Evolutionary conservation across 495 filamentous ascomycete species (phyloP), one percentile per base, ranked within the genome.

Genomic region (Tricharina praecox): DNA sequence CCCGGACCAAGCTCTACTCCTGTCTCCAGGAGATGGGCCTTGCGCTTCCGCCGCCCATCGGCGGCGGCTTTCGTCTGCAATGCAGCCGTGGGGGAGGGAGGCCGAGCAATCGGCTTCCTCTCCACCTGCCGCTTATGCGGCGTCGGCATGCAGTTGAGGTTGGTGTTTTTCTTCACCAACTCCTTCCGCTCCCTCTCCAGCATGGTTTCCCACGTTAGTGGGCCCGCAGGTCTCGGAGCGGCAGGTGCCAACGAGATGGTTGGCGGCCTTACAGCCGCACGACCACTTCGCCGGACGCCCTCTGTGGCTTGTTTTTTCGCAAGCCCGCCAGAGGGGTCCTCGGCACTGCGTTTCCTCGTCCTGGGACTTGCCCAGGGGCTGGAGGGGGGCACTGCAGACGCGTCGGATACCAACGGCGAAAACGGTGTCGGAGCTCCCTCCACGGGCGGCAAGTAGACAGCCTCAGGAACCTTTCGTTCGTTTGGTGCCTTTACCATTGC

Each of bases 1-100:
- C 43, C 43, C 2, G 43, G 43, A 11, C 43, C 43, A 10, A 46
- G 43, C 43, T 46, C 43, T 7, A 46, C 20, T 11, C 43, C 43
- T 3, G 43, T 46, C 5, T 35, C 25, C 13, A 19, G 4, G 15
- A 33, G 20, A 21, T 46, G 24, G 16, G 18, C 24, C 24, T 33
- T 20, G 9, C 43, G 18, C 26, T 34, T 46, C 19, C 28, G 18
- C 7, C 43, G 24, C 15, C 5, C 11, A n/a, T 46, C 25, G 1
- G n/a, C 21, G 8, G 43, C 43, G 13, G 13, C 9, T 18, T 26
- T 20, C 7, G 25, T 32, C 30, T 46, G 43, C 4, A 25, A 19
- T 16, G 9, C 24, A n/a, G 43, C 25, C 8, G 11, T 46, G 4
- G 43, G 43, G 5, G 43, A 46, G 9, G 43, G 43, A 19, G 43